Evolutionary conservation across 2,329 filamentous ascomycete genomes (phyloP), one percentile per base, ranked within the genome.

Genomic region (Botrytis fabae): DNA sequence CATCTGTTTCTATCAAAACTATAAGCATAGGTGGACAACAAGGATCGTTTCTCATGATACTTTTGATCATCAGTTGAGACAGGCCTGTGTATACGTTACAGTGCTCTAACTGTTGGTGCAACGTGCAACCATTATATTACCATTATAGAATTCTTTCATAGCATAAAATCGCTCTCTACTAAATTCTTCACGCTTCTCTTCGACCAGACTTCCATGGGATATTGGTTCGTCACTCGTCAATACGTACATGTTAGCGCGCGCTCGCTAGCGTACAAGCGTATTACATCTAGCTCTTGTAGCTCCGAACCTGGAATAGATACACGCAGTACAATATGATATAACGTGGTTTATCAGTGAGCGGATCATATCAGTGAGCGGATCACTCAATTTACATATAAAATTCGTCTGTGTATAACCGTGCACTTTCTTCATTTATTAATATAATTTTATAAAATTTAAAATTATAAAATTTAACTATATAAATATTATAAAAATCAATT

Each of bases 71-170:
- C 46, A 42, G 44, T 42, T 18, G 48, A 69, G 42, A 57, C 65
- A 69, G 48, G 35, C 25, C 54, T 40, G 14, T 70, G 54, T 35
- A 12, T 22, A 35, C 22, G 59, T 61, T 42, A 57, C 38, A 38
- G 38, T 9, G 8, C 38, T 8, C n/a, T 25, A 28, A 57, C 14
- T 57, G 48, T 42, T 54, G 35, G 65, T 68, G 48, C 65, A 57
- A 70, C 68, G 48, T 68, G 48, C 65, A 57, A 61, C 68, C 25
- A 3, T 51, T 14, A 46, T 66, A 22, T 42, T 35, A 32, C 51
- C 7, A 32, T 22, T 18, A 44, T 5, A n/a, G 25, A 46, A n/a
- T 42, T 42, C 38, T 18, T 42, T 42, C 38, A 32, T 35, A 69
- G 40, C 51, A 59, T 6, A 10, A 25, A 35, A 9, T 68, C 25